Percentiles rank a stretch among this genome's conserved stretches.
These are phyloP conservation scores for Hymenoscyphus infarciens DNA, from an alignment of 2,329 filamentous ascomycete genomes.

Conservation along the genomic window DNA sequence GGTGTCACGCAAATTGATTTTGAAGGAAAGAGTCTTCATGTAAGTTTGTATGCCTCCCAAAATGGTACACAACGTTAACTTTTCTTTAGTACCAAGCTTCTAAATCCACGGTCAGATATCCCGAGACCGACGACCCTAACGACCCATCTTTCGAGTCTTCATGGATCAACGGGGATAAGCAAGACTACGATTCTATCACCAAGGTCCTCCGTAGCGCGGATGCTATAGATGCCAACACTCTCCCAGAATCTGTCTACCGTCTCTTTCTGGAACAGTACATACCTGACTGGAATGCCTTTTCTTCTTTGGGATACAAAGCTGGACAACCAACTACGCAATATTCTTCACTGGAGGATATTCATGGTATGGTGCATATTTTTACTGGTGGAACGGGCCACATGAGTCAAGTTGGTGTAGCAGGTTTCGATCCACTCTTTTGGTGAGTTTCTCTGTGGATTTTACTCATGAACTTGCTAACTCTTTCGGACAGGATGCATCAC, in stretches of 20 bases:
- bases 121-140: slow-evolving; percentile 9
- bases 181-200: slow-evolving; percentile 14
- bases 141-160: slow-evolving; percentile 9
- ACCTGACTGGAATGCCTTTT: slow-evolving; percentile 15
- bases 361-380: slow-evolving; percentile 41
- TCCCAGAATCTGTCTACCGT: slow-evolving; percentile 18
- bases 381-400: slow-evolving; percentile 40
- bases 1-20: slow-evolving; percentile 11
- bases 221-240: slow-evolving; percentile 14
- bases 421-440: slow-evolving; percentile 44
- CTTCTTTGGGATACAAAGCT: slow-evolving; percentile 11
- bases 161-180: slow-evolving; percentile 17
- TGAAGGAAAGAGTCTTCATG: slow-evolving; percentile 9
- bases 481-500: slow-evolving; percentile 41
- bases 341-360: slow-evolving; percentile 42
- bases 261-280: slow-evolving; percentile 17
- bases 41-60: slow-evolving; percentile 5
- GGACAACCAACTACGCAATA: slow-evolving; percentile 12
- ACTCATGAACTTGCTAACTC: not conserved
- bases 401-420: slow-evolving; percentile 39
- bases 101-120: slow-evolving; percentile 15
- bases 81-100: slow-evolving; percentile 11
- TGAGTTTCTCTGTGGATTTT: not conserved
- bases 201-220: slow-evolving; percentile 12
- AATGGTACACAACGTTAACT: not conserved